Percentiles rank a stretch among this genome's conserved stretches.
phyloP scores from a whole-genome alignment of 202 grass and related monocot genomes.

The Panicum hallii region DNA sequence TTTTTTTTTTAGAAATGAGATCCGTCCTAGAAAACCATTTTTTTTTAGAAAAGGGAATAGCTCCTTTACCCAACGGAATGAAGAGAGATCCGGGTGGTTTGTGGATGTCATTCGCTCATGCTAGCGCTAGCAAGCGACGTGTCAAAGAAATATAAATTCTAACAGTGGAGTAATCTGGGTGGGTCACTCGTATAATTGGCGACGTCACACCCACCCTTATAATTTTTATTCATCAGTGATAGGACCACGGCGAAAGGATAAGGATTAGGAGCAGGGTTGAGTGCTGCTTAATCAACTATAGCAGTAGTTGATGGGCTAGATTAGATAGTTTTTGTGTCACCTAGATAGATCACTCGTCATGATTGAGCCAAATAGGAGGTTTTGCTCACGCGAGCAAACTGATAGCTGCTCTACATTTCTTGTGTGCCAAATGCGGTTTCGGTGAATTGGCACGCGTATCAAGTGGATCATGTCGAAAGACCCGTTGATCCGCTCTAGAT shows the following conservation, averaged over 20 bases:
- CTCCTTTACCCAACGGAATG: background rate
- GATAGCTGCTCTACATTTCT: background rate
- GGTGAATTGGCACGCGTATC: background rate
- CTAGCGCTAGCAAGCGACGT: background rate
- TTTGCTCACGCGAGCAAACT: background rate
- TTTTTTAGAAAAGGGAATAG: too few species aligned
- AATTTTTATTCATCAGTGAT: background rate
- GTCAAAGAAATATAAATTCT: background rate
- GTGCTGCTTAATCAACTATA: conserved; percentile 11
- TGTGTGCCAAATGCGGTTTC: background rate
- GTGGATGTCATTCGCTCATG: background rate
- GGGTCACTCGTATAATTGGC: conserved; percentile 36
- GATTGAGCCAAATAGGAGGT: background rate
- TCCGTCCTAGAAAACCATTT: background rate
- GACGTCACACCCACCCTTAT: background rate
- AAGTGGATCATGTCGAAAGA: too few species aligned
- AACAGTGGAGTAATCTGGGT: background rate
- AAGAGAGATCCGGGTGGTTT: background rate
- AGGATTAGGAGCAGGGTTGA: conserved; percentile 8
- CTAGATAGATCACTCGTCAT: background rate
- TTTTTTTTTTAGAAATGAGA: background rate
- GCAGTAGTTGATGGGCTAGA: background rate
- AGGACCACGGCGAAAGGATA: conserved; percentile 18
- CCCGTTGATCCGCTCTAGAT: too few species aligned
- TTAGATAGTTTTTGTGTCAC: background rate